These are phyloP conservation scores for Astraeus odoratus DNA, from an alignment of 768 basidiomycete species.

Conservation along the genomic window DNA sequence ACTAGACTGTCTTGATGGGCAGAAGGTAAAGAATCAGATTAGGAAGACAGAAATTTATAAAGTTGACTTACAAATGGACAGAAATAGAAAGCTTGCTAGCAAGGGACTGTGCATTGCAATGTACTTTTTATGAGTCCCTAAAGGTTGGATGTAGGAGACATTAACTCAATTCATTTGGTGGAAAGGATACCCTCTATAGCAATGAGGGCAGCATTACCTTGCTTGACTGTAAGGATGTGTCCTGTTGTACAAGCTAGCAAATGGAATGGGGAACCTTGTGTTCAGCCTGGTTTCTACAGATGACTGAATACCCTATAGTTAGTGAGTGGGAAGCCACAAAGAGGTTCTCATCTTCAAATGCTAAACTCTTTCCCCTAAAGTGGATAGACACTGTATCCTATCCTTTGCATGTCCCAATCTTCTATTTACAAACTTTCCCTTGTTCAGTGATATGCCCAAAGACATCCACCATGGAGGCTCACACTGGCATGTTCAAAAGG, in stretches of 20 bases:
- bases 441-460: constrained; percentile 24
- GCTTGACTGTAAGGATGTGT: not conserved
- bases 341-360: too few relatives aligned
- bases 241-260: not conserved
- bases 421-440: constrained; percentile 12
- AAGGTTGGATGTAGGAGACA: constrained; percentile 86
- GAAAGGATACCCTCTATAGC: constrained; percentile 21
- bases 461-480: constrained; percentile 42
- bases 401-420: constrained; percentile 3
- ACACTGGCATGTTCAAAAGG: constrained; percentile 95
- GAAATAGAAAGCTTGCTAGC: constrained; percentile 83
- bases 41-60: too few relatives aligned
- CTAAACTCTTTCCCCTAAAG: too few relatives aligned
- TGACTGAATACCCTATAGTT: constrained; percentile 8
- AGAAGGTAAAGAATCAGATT: not conserved
- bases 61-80: constrained; percentile 83
- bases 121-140: constrained; percentile 75
- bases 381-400: not conserved
- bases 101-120: constrained; percentile 97
- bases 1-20: constrained; percentile 46
- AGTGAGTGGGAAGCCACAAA: constrained; percentile 14
- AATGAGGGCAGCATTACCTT: not conserved
- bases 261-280: constrained; percentile 1
- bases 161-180: constrained; percentile 90
- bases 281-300: constrained; percentile 7